phyloP scores from a whole-genome alignment of 2,329 filamentous ascomycete genomes.

The Emydomyces testavorans region DNA sequence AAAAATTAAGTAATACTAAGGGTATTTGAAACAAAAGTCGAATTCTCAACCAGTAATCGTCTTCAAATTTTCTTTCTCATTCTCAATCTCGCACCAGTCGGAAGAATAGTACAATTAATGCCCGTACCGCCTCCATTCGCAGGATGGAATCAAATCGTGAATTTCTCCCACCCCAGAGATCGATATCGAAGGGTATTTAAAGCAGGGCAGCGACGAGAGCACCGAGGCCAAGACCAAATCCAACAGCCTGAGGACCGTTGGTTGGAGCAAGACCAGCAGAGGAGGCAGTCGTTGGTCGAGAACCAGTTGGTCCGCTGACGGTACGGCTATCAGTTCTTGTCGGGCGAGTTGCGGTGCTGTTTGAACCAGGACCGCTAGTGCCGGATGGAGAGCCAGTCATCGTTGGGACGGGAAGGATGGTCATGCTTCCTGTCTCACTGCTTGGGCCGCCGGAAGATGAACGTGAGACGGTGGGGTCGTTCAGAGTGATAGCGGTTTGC shows the following conservation, averaged over 20 bases:
- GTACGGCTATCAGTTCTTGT: constrained; percentile 10
- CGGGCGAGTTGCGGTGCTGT: constrained; percentile 8
- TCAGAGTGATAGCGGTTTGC: constrained; percentile 11
- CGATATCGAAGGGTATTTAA: constrained; percentile 20
- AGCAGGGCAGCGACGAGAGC: constrained; percentile 36
- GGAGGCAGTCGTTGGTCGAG: constrained; percentile 8
- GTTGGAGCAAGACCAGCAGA: constrained; percentile 12
- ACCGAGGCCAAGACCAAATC: constrained; percentile 30
- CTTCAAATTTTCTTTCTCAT: not conserved
- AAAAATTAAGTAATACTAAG: constrained; percentile 9
- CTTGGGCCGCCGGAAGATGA: not conserved
- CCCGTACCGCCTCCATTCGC: too few species aligned
- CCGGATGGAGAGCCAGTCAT: not conserved
- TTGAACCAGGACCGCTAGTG: constrained; percentile 9
- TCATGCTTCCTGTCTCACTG: constrained; percentile 9
- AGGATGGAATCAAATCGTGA: too few species aligned
- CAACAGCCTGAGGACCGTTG: constrained; percentile 13
- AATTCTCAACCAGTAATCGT: not conserved
- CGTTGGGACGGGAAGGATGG: constrained; percentile 10
- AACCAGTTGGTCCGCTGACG: constrained; percentile 20
- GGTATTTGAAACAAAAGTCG: constrained; percentile 9
- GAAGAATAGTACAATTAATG: not conserved
- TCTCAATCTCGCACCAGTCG: not conserved
- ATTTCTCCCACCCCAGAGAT: too few species aligned
- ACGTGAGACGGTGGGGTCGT: constrained; percentile 20